Evolutionary conservation across 2,329 filamentous ascomycete species (phyloP), one percentile per base, ranked within the genome.

Genomic region (Aspergillus aculeatus): DNA sequence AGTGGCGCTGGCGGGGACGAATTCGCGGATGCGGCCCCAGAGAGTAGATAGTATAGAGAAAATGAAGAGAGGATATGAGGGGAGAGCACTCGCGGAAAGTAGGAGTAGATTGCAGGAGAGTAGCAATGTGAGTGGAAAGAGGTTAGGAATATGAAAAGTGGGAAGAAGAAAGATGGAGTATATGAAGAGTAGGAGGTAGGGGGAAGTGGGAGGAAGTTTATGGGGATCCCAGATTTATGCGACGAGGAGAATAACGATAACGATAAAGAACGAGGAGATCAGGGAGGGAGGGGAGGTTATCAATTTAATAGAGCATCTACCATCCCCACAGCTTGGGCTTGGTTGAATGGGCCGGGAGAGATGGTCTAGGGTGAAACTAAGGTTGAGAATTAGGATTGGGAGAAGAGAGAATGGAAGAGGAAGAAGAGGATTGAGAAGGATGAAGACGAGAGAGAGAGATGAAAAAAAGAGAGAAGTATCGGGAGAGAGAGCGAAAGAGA

Each of bases 311-410:
- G 57, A 38, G 29, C 47, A 41, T 52, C 50, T 41, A 59, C 51
- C 48, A 60, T 60, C 55, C 54, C 62, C 61, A 63, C 62, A 53
- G 55, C 53, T 50, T 44, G 38, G 48, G 54, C 31, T 58, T 62
- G 52, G 57, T 59, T 54, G 56, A 61, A 60, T 59, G 57, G 32
- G 59, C 21, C 60, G 56, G 61, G 54, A 44, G 53, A 26, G 57
- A 48, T 44, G 23, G 51, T 55, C 57, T 21, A 56, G 50, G 54
- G 54, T 48, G 58, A 54, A 58, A 54, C 50, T 54, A 58, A 52
- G 50, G 50, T 58, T 29, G 50, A 35, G 54, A 55, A 59, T 55
- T 35, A 12, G 9, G 38, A 44, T 19, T 19, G 38, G 38, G 38
- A 44, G 16, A 41, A 41, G 38, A 41, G 16, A n/a, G 5, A 16